phyloP scores from a whole-genome alignment of 495 filamentous ascomycete genomes.

The Astrothelium macrocarpum region DNA sequence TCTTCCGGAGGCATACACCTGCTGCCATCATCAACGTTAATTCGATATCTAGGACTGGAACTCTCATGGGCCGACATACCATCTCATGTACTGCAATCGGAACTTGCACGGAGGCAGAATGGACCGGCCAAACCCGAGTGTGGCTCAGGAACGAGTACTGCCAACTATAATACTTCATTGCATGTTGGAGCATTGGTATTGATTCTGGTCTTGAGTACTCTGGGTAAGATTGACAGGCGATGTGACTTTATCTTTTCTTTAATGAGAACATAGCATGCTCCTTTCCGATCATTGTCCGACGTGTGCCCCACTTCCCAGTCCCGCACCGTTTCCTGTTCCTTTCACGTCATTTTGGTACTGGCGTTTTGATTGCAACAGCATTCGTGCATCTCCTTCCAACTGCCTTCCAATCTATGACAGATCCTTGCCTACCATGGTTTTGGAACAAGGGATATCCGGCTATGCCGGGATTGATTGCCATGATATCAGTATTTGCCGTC shows the following conservation, averaged over 20 bases:
- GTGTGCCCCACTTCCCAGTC: slow-evolving; percentile 31
- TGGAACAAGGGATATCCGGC: slow-evolving; percentile 38
- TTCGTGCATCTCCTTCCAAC: slow-evolving; percentile 41
- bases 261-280: slow-evolving; percentile 33
- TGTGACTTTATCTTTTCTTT: no score
- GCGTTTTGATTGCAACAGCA: slow-evolving; percentile 40
- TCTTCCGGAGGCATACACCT: background rate
- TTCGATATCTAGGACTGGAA: background rate
- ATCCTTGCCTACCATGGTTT: slow-evolving; percentile 37
- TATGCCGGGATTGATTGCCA: slow-evolving; percentile 37
- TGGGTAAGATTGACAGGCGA: no score
- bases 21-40: background rate
- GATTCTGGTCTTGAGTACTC: slow-evolving; percentile 32
- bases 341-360: slow-evolving; percentile 41
- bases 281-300: slow-evolving; percentile 35
- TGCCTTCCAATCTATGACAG: slow-evolving; percentile 34
- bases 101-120: slow-evolving; percentile 28
- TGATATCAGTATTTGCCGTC: slow-evolving; percentile 33
- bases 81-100: slow-evolving; percentile 26
- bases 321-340: slow-evolving; percentile 37
- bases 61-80: slow-evolving; percentile 19
- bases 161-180: slow-evolving; percentile 32
- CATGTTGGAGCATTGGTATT: slow-evolving; percentile 35
- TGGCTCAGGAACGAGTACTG: slow-evolving; percentile 23
- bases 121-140: slow-evolving; percentile 23